A percentile compares a stretch with the other conserved stretches of the same genome.
These are phyloP conservation scores for Termitomyces sp. DNA, from an alignment of 768 basidiomycete species.

Conservation along the genomic window DNA sequence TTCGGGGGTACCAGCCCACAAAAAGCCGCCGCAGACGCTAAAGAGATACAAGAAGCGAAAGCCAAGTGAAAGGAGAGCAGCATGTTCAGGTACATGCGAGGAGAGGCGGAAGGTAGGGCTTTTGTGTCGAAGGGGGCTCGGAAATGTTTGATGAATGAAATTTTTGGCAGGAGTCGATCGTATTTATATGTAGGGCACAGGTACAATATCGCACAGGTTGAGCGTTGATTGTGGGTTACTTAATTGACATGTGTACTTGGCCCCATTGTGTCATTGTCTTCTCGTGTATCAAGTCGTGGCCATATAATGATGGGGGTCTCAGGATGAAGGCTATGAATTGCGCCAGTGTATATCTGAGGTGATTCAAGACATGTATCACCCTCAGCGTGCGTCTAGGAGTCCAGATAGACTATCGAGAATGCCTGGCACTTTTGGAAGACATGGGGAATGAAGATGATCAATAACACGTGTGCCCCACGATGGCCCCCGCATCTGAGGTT, in stretches of 20 bases:
- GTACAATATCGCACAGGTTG: background rate
- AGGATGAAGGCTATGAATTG: background rate
- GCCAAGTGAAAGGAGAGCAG: conserved; percentile 2
- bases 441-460: background rate
- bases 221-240: background rate
- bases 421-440: background rate
- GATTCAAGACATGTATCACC: background rate
- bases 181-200: background rate
- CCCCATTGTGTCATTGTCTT: conserved; percentile 9
- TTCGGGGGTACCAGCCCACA: conserved; percentile 29
- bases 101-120: background rate
- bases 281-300: conserved; percentile 2
- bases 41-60: conserved; percentile 20
- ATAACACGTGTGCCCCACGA: background rate
- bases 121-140: background rate
- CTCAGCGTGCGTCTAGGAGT: too few species aligned
- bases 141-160: background rate
- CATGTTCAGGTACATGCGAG: conserved; percentile 1
- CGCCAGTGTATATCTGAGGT: background rate
- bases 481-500: background rate
- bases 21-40: conserved; percentile 21
- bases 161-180: background rate
- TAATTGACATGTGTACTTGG: conserved; percentile 5
- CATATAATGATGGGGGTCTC: background rate
- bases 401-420: background rate